phyloP scores from a whole-genome alignment of 129 eudicot genomes.

The Flaveria linearis region DNA sequence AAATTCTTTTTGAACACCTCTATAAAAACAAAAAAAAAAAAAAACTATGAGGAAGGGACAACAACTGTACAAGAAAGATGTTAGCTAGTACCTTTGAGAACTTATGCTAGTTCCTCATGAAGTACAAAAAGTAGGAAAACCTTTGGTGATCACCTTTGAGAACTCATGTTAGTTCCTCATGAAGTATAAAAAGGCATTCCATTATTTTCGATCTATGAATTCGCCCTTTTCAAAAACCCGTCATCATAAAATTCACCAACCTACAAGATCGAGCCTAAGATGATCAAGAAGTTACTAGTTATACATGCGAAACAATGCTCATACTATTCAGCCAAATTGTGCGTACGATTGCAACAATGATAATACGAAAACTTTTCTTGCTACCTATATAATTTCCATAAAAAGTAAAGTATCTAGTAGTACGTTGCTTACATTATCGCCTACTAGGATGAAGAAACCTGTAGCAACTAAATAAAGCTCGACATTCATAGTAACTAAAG shows the following conservation, averaged over 20 bases:
- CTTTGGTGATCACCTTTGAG: slow-evolving; percentile 48
- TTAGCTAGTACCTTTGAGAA: slow-evolving; percentile 62
- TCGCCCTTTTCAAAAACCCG: slow-evolving; percentile 60
- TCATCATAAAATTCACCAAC: slow-evolving; percentile 72
- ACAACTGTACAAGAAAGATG: not conserved
- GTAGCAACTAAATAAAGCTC: slow-evolving; percentile 86
- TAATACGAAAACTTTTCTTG: slow-evolving; percentile 54
- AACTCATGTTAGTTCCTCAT: slow-evolving; percentile 67
- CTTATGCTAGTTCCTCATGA: slow-evolving; percentile 59
- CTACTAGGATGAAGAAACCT: slow-evolving; percentile 85
- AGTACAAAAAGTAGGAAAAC: slow-evolving; percentile 44
- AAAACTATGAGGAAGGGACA: not conserved
- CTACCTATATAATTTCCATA: slow-evolving; percentile 54
- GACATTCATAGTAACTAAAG: slow-evolving; percentile 45
- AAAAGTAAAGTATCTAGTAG: slow-evolving; percentile 48
- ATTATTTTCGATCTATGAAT: slow-evolving; percentile 37
- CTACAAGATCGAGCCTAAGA: slow-evolving; percentile 69
- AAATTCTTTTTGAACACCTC: not conserved
- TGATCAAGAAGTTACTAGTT: slow-evolving; percentile 75
- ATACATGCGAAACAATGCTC: slow-evolving; percentile 78
- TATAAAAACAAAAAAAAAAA: too few species aligned
- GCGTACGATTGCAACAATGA: slow-evolving; percentile 65
- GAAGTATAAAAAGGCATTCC: slow-evolving; percentile 73
- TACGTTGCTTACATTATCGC: slow-evolving; percentile 69
- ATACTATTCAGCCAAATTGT: slow-evolving; percentile 72